Base-by-base conservation (phyloP, 495 filamentous ascomycete genomes). In the Xylaria longipes region DNA sequence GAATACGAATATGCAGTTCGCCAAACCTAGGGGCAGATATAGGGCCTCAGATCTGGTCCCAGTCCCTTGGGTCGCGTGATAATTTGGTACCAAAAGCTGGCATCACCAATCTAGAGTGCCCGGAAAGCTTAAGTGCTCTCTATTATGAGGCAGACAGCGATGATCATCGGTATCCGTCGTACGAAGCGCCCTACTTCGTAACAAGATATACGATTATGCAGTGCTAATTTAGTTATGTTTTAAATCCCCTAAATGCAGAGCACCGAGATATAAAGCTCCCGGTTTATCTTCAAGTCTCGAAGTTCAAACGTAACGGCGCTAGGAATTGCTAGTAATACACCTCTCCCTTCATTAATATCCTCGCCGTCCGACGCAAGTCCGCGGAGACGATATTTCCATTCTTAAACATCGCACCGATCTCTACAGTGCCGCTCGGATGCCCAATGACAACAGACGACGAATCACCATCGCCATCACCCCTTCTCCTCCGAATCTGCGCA, bases 341-440 rank as follows among this genome's bases (percentile, higher is more conserved):
- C 31, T 82, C 75, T 8, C 88, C 88, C 57, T 86, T 85, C 82
- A 89, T 87, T 71, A 90, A 74, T n/a, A 87, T 70, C 62, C 86
- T 79, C 57, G 87, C 86, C 9, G 87, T 90, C 57, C 87, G 79
- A 69, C 83, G 82, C 5, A 90, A 80, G 25, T 87, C 85, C 0
- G 84, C 87, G 29, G 80, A 80, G 20, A 78, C 71, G 41, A 87
- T 76, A 29, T 76, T 52, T n/a, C 84, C 84, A 41, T 83, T 65
- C 22, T 75, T 75, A 57, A 84, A 79, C 22, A 75, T 81, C 0
- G 86, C 85, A 2, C 85, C 85, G n/a, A 91, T 86, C 39, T 88
- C 79, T 22, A 91, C 79, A 48, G 79, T 87, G 17, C 91, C 90
- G 71, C 87, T 89, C 0, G 90, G 85, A 83, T 92, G 89, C 1